Percentiles rank a stretch among this genome's conserved stretches.
phyloP scores from a whole-genome alignment of 2,329 filamentous ascomycete genomes.

The Talaromyces funiculosus region DNA sequence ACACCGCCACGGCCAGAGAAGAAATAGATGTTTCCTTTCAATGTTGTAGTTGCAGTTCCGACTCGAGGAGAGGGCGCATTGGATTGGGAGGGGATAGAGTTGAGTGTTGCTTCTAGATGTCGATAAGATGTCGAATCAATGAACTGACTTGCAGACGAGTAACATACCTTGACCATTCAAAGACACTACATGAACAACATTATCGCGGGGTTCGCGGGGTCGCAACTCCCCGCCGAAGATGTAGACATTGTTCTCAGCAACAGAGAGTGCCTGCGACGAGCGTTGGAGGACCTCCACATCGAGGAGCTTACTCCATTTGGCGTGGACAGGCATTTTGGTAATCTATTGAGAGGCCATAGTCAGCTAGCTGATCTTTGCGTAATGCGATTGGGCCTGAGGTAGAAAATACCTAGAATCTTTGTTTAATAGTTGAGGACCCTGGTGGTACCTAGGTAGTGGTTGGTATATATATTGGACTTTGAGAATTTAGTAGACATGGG shows the following conservation, averaged over 20 bases:
- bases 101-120: slow-evolving; percentile 4
- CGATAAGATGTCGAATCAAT: not conserved
- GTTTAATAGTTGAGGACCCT: not conserved
- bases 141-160: too few species aligned
- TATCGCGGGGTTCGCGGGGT: slow-evolving; percentile 64
- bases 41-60: slow-evolving; percentile 64
- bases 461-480: too few species aligned
- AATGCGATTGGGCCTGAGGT: not conserved
- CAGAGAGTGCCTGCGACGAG: slow-evolving; percentile 67
- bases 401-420: not conserved
- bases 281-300: slow-evolving; percentile 37
- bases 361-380: not conserved
- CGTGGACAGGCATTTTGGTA: not conserved
- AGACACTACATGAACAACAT: slow-evolving; percentile 62
- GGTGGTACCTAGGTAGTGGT: not conserved
- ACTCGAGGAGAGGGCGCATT: slow-evolving; percentile 57
- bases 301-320: slow-evolving; percentile 22
- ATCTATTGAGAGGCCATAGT: not conserved
- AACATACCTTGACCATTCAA: slow-evolving; percentile 29
- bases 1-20: slow-evolving; percentile 72
- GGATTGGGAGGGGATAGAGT: slow-evolving; percentile 13
- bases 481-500: not conserved
- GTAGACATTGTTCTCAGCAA: slow-evolving; percentile 54
- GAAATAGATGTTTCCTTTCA: slow-evolving; percentile 67
- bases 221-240: slow-evolving; percentile 73